These are phyloP conservation scores for Metarhizium humberi DNA, from an alignment of 2,329 filamentous ascomycete species.

Conservation along the genomic window DNA sequence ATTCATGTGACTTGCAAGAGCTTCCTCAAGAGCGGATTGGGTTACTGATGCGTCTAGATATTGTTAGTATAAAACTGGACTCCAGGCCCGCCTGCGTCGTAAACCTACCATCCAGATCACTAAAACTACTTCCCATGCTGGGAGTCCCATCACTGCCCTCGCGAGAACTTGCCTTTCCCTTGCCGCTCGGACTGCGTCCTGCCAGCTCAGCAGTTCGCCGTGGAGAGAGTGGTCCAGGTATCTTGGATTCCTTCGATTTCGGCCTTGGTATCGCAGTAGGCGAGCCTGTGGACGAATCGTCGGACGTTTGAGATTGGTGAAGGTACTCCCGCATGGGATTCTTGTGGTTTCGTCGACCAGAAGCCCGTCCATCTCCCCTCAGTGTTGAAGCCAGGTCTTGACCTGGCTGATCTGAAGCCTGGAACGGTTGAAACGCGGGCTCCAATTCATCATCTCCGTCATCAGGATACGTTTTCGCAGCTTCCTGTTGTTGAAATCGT, in stretches of 20 bases:
- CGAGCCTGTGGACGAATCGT: conserved; percentile 51
- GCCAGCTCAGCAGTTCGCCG: conserved; percentile 50
- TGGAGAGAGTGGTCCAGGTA: conserved; percentile 43
- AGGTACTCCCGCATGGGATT: conserved; percentile 23
- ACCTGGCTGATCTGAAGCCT: conserved; percentile 24
- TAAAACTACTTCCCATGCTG: conserved; percentile 80
- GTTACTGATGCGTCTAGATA: conserved; percentile 65
- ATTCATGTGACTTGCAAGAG: conserved; percentile 48
- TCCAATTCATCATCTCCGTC: conserved; percentile 50
- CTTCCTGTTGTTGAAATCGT: conserved; percentile 34
- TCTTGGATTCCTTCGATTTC: conserved; percentile 22
- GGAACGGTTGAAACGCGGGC: conserved; percentile 45
- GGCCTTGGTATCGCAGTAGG: conserved; percentile 25
- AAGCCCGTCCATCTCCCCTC: conserved; percentile 32
- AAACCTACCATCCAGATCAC: conserved; percentile 63
- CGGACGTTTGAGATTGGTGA: conserved; percentile 46
- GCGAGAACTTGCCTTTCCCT: conserved; percentile 40
- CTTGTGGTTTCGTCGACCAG: conserved; percentile 19
- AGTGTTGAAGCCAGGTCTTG: conserved; percentile 45
- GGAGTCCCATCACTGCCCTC: conserved; percentile 66
- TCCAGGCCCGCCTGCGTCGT: not conserved
- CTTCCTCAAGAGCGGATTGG: conserved; percentile 72
- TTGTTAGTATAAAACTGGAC: not conserved
- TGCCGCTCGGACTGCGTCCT: conserved; percentile 41
- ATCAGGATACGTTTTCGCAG: conserved; percentile 27